Base-by-base conservation (phyloP, 306 rosid species). In the Carpinus fangiana region DNA sequence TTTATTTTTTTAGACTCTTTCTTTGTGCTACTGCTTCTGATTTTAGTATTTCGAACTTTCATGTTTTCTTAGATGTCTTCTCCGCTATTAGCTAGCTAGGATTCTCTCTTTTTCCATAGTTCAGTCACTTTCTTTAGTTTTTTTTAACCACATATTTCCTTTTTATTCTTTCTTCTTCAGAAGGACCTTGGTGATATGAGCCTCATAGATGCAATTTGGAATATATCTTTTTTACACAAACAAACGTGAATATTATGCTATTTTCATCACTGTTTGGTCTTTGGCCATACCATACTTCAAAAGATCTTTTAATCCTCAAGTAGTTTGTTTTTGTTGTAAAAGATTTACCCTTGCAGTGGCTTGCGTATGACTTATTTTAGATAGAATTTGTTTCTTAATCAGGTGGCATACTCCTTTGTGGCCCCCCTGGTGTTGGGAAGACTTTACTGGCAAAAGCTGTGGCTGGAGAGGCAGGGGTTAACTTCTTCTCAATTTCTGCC, bases 391-490 rank as follows among this genome's bases (percentile, higher is more conserved):
- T 82, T 81, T 73, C 85, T 80, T 78, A 41, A 92, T 70, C 88
- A 94, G 98, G 98, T 77, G 98, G 98, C 31, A 95, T 95, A 74
- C 98, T 95, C 80, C 98, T 95, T 67, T 92, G 98, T 84, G 98
- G 98, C 48, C 98, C 98, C 26, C 98, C 98, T 78, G 98, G 98
- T 21, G 98, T 95, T 77, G 98, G 98, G 78, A 95, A 95, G 86
- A 95, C 98, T 64, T 89, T 95, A 86, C 88, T 95, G 62, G 98
- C 98, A 75, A 95, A 95, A 88, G 98, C 98, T 20, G 98, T 95
- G 73, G 98, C 98, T 81, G 98, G 98, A 57, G 98, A 95, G 86
- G 98, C 98, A 20, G 98, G 98, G 41, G 98, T 95, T 71, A 95
- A 95, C 89, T 95, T 95, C 83, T 95, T 95, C 90, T 95, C 98